Conservation (phyloP, 768 basidiomycete species). For the Kwoniella botswanensis region DNA sequence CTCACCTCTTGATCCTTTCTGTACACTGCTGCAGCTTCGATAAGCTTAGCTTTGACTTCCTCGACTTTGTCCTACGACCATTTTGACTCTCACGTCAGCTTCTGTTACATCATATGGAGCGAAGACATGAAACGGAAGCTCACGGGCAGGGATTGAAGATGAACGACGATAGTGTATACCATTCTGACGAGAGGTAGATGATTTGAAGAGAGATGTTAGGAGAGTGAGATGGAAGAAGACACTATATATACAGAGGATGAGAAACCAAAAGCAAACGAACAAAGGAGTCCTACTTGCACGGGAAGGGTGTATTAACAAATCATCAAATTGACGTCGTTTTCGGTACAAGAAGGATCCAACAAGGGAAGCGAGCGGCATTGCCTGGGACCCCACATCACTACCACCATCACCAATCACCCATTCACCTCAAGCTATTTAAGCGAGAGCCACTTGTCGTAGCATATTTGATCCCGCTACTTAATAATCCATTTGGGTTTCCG, state of each 20-base stretch:
- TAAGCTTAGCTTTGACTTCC: slow-evolving; percentile 56
- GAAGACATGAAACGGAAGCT: slow-evolving; percentile 11
- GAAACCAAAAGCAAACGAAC: not conserved
- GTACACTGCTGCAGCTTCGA: slow-evolving; percentile 57
- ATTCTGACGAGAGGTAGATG: slow-evolving; percentile 27
- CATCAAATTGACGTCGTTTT: too few relatives aligned
- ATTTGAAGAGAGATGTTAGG: not conserved
- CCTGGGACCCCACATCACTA: not conserved
- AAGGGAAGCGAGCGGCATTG: slow-evolving; percentile 13
- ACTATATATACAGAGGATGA: not conserved
- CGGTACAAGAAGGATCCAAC: not conserved
- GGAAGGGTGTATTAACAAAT: not conserved
- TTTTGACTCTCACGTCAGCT: not conserved
- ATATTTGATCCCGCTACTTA: too few relatives aligned
- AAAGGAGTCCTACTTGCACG: slow-evolving; percentile 17
- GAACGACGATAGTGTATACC: slow-evolving; percentile 59
- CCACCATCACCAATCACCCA: not conserved
- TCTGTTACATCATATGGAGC: not conserved
- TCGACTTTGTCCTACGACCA: slow-evolving; percentile 49
- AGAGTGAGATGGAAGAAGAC: not conserved
- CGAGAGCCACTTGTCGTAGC: not conserved
- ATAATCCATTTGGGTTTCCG: not conserved
- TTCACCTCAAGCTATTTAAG: not conserved
- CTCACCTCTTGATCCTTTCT: slow-evolving; percentile 55
- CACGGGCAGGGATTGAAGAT: slow-evolving; percentile 54